Conservation (phyloP, 352 stramenopile genomes). For the Peronospora belbahrii region DNA sequence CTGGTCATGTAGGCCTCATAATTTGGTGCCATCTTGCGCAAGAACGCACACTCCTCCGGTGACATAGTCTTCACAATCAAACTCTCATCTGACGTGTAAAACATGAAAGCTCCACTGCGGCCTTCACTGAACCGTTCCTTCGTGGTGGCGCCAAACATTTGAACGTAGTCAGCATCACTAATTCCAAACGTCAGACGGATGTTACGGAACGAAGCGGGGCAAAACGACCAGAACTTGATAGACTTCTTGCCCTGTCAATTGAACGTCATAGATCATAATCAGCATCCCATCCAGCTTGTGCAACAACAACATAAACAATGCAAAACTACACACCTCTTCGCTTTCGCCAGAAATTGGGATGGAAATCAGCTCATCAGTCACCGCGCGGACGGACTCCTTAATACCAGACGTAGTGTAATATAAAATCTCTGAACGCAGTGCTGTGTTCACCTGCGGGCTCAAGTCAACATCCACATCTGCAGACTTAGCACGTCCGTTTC, state of each 20-base stretch:
- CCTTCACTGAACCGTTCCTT: conserved; percentile 88
- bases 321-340: conserved; percentile 44
- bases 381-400: conserved; percentile 73
- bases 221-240: conserved; percentile 87
- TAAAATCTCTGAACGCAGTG: conserved; percentile 81
- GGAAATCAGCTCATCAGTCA: conserved; percentile 63
- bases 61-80: conserved; percentile 90
- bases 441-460: conserved; percentile 84
- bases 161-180: conserved; percentile 71
- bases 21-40: conserved; percentile 79
- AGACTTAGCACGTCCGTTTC: conserved; percentile 46
- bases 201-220: conserved; percentile 74
- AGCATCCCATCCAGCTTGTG: not conserved
- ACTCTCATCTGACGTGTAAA: conserved; percentile 84
- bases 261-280: not conserved
- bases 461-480: conserved; percentile 80
- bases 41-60: conserved; percentile 74
- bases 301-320: not conserved
- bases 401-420: conserved; percentile 89
- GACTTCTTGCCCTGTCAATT: conserved; percentile 47
- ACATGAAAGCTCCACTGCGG: conserved; percentile 88
- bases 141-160: conserved; percentile 77
- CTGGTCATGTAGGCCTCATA: conserved; percentile 83
- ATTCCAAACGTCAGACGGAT: conserved; percentile 82
- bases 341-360: conserved; percentile 76